phyloP scores from a whole-genome alignment of 2,329 filamentous ascomycete species.

The Pseudomassariella vexata region DNA sequence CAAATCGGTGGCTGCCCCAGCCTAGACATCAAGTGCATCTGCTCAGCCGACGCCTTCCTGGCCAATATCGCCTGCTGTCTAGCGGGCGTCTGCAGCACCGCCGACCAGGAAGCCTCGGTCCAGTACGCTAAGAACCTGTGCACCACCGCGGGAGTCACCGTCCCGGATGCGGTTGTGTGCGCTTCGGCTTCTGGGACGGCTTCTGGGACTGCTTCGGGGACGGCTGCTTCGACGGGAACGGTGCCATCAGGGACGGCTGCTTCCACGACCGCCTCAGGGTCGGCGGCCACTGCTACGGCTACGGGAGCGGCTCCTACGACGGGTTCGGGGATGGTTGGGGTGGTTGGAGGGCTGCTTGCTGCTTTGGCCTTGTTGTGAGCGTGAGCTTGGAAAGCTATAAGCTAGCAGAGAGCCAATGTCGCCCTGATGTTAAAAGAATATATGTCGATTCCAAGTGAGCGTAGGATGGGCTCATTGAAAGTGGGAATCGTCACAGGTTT shows the following conservation, averaged over 20 bases:
- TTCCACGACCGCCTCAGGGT: conserved; percentile 2
- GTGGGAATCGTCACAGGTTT: too few species aligned
- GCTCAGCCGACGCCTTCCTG: conserved; percentile 37
- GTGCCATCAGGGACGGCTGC: conserved; percentile 7
- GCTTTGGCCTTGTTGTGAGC: conserved; percentile 14
- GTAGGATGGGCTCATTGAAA: too few species aligned
- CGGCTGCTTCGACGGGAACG: conserved; percentile 7
- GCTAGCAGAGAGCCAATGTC: too few species aligned
- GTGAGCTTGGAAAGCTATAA: too few species aligned
- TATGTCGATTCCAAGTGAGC: too few species aligned
- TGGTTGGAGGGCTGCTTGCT: conserved; percentile 14
- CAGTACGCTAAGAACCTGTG: conserved; percentile 27
- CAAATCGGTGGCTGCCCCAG: conserved; percentile 30
- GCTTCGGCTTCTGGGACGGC: conserved; percentile 2
- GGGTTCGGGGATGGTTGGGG: neutral
- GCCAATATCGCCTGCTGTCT: conserved; percentile 44
- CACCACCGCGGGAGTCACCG: conserved; percentile 22
- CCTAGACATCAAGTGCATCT: conserved; percentile 43
- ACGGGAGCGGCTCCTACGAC: neutral
- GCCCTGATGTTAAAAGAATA: too few species aligned
- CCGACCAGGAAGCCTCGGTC: conserved; percentile 30
- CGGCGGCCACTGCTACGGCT: neutral
- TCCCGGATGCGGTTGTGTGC: conserved; percentile 3
- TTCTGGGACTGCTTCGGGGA: conserved; percentile 1
- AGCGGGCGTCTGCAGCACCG: conserved; percentile 29